Conservation (phyloP, 306 rosid species). For the Fragaria vesca region DNA sequence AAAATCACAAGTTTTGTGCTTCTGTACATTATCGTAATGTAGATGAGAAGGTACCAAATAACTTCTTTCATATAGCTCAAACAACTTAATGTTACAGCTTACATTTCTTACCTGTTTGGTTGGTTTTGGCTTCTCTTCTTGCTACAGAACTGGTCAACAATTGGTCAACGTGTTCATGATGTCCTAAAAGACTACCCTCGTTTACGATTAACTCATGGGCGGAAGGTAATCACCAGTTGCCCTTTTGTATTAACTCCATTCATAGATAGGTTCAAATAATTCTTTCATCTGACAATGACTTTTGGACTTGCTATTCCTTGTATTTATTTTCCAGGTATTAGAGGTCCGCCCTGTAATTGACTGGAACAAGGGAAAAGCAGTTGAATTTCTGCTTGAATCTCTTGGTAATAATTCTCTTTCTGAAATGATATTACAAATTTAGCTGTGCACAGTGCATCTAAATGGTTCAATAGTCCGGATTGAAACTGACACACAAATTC, state of each 20-base stretch:
- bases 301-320: neutral
- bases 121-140: slow-evolving; percentile 1
- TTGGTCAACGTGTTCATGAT: slow-evolving; percentile 87
- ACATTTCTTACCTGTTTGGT: neutral
- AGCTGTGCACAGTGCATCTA: neutral
- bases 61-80: neutral
- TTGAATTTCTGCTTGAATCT: slow-evolving; percentile 83
- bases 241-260: neutral
- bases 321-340: slow-evolving; percentile 59
- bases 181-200: slow-evolving; percentile 71
- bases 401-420: slow-evolving; percentile 46
- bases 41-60: slow-evolving; percentile 61
- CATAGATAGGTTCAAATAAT: neutral
- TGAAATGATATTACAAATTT: neutral
- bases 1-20: slow-evolving; percentile 90
- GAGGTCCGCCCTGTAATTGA: slow-evolving; percentile 90
- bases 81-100: neutral
- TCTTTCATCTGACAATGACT: neutral
- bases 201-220: slow-evolving; percentile 82
- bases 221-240: slow-evolving; percentile 48
- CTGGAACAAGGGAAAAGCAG: slow-evolving; percentile 99
- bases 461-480: neutral
- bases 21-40: slow-evolving; percentile 98
- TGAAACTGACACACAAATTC: neutral
- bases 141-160: slow-evolving; percentile 72